Evolutionary conservation across 2,329 filamentous ascomycete species (phyloP).

Genomic region (Neospermospora avenae): DNA sequence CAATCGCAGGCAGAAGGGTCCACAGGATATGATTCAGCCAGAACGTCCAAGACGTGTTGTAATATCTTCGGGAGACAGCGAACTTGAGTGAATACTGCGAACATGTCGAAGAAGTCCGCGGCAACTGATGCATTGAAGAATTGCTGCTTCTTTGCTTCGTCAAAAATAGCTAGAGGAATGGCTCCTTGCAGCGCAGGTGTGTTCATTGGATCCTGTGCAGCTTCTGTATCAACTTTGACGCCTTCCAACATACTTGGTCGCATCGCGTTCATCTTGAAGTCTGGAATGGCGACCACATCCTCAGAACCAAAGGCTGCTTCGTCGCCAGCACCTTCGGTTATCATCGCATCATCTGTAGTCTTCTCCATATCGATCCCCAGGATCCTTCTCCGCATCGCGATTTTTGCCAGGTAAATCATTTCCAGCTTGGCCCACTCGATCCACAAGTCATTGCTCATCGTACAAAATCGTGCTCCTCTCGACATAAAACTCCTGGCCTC

Average conservation of each 20-base stretch:
- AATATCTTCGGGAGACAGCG: conserved; percentile 64
- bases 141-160: conserved; percentile 76
- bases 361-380: conserved; percentile 56
- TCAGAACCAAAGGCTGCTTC: conserved; percentile 38
- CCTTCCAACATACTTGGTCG: conserved; percentile 45
- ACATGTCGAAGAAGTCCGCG: conserved; percentile 76
- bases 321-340: conserved; percentile 44
- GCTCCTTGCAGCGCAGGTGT: conserved; percentile 89
- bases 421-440: conserved; percentile 87
- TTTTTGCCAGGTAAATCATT: conserved; percentile 84
- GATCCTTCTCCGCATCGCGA: conserved; percentile 69
- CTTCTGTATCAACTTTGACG: conserved; percentile 53
- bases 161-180: conserved; percentile 89
- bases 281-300: conserved; percentile 55
- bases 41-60: conserved; percentile 66
- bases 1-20: conserved; percentile 65
- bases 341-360: conserved; percentile 41
- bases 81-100: conserved; percentile 65
- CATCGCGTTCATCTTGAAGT: conserved; percentile 40
- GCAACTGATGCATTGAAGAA: conserved; percentile 64
- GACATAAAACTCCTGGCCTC: conserved; percentile 83
- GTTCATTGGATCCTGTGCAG: conserved; percentile 38
- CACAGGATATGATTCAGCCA: conserved; percentile 58
- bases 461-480: conserved; percentile 86
- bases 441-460: conserved; percentile 71